Evolutionary conservation across 768 basidiomycete genomes (phyloP), one percentile per base, ranked within the genome.

Genomic region (Rhizopogon vesiculosus): DNA sequence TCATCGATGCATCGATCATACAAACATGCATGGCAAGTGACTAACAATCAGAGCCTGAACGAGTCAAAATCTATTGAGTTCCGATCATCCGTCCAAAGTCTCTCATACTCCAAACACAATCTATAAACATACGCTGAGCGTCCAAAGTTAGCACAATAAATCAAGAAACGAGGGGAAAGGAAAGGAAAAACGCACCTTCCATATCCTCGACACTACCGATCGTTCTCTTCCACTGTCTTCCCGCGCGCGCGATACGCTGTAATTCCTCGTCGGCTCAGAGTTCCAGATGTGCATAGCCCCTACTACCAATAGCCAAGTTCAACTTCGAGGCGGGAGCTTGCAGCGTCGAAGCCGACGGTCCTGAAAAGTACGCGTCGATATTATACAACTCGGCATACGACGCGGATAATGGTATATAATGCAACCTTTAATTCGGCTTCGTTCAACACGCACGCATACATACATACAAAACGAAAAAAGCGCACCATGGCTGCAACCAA

Each of bases 381-480:
- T 98, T 95, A 75, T 98, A 97, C 50, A 99, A 84, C 72, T 99
- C 96, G 44, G 79, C 73, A 71, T 98, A 98, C 3, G 85, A 79
- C 42, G 87, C 78, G 0, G 93, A 93, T 33, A 99, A 72, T 0
- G 96, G 96, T 61, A 99, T 95, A 67, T 83, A 99, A 72, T 99
- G 96, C 25, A 98, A 78, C 95, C 93, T 93, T 56, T 19, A 15
- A 9, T 2, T 39, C 35, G 4, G 3, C 3, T 38, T 58, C 49
- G 61, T 42, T 44, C 12, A 42, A n/a, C 33, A 33, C 31, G 31
- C 31, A 3, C 31, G 25, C 25, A 25, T 5, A 25, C 3, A 25
- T 5, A 25, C 3, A 25, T 5, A 33, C 31, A 10, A 10, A 7
- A 8, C 7, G 31, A 10, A 10, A 33, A 31, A 31, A 7, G 73